These are phyloP conservation scores for Beta corolliflora DNA, from an alignment of 179 eudicot species.

Conservation along the genomic window DNA sequence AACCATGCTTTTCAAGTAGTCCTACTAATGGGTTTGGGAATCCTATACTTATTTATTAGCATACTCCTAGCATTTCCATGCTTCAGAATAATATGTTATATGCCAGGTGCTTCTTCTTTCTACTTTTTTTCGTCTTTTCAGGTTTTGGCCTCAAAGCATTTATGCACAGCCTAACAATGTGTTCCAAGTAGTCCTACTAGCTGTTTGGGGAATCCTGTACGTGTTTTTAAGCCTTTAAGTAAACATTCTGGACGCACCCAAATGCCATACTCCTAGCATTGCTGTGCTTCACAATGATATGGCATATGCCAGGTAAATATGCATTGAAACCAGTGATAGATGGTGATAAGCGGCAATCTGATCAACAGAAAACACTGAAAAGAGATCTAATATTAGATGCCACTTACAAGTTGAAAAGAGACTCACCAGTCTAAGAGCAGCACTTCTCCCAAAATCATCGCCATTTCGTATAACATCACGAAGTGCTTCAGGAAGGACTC, in stretches of 20 bases:
- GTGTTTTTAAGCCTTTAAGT: neutral
- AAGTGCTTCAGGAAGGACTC: conserved; percentile 94
- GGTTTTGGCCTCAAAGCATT: neutral
- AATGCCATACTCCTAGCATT: neutral
- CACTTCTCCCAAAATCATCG: conserved; percentile 70
- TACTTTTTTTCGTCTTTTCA: neutral
- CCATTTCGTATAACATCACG: conserved; percentile 78
- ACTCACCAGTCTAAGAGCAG: conserved; percentile 81
- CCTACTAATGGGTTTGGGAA: neutral
- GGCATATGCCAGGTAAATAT: neutral
- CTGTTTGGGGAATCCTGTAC: neutral
- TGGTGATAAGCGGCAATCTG: neutral
- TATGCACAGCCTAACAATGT: no score
- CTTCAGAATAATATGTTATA: neutral
- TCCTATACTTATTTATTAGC: neutral
- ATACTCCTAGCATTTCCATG: neutral
- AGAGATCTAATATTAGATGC: neutral
- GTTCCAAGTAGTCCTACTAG: neutral
- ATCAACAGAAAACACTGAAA: neutral
- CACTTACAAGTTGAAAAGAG: neutral
- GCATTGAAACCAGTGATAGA: neutral
- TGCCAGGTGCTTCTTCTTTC: neutral
- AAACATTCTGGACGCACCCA: neutral
- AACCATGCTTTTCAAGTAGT: neutral
- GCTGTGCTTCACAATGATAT: neutral